Percentiles rank a stretch among this genome's conserved stretches.
phyloP scores from a whole-genome alignment of 495 filamentous ascomycete genomes.

The Neurospora tetrasperma region DNA sequence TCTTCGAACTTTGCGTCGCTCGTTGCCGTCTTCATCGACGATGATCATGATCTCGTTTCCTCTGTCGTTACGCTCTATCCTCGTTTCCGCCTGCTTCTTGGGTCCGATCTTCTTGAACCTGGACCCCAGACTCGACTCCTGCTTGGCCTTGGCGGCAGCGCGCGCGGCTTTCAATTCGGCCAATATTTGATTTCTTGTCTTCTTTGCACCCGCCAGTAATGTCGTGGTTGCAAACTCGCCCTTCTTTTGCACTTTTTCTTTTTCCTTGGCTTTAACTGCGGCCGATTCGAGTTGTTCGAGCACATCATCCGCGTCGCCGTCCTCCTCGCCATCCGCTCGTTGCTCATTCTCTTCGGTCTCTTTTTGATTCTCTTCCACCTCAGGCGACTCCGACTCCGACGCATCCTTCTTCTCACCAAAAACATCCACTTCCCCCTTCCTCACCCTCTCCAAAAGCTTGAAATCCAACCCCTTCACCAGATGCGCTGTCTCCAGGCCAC shows the following conservation, averaged over 20 bases:
- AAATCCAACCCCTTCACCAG: conserved; percentile 88
- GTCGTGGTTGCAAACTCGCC: conserved; percentile 62
- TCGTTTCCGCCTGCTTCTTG: conserved; percentile 48
- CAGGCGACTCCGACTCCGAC: conserved; percentile 7
- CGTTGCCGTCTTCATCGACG: conserved; percentile 75
- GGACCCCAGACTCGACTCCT: conserved; percentile 51
- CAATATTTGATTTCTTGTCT: conserved; percentile 74
- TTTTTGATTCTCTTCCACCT: conserved; percentile 15
- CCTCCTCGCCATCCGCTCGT: conserved; percentile 8
- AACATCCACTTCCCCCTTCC: conserved; percentile 60
- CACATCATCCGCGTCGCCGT: conserved; percentile 59
- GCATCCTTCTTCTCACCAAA: conserved; percentile 22
- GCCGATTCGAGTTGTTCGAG: conserved; percentile 64
- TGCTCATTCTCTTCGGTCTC: conserved; percentile 18
- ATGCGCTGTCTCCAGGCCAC: conserved; percentile 69
- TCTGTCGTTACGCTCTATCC: conserved; percentile 65
- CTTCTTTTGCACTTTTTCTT: conserved; percentile 57
- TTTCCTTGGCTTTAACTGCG: conserved; percentile 46
- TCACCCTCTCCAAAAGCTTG: conserved; percentile 63
- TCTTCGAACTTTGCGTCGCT: conserved; percentile 73
- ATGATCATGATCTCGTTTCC: conserved; percentile 79
- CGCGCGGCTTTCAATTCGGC: conserved; percentile 70
- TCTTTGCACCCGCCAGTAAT: conserved; percentile 50
- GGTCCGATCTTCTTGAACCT: conserved; percentile 73
- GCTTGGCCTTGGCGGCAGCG: conserved; percentile 46